phyloP scores from a whole-genome alignment of 345 rosid genomes.

The Ailanthus altissimus region DNA sequence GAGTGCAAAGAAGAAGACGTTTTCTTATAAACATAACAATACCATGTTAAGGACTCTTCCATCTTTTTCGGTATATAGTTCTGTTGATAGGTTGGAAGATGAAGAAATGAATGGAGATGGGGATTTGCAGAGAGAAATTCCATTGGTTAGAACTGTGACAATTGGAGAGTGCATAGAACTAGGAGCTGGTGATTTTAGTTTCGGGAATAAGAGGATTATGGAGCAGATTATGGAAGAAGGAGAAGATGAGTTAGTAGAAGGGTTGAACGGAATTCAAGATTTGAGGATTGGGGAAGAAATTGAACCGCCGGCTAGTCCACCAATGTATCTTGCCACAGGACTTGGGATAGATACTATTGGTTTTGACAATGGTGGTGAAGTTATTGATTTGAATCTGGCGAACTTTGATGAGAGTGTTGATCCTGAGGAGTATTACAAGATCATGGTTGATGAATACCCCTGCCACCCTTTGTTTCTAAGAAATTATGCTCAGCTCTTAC shows the following conservation, averaged over 20 bases:
- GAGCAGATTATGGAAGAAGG: slow-evolving; percentile 45
- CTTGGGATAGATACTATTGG: slow-evolving; percentile 53
- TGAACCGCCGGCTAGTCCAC: slow-evolving; percentile 53
- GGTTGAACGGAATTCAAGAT: slow-evolving; percentile 7
- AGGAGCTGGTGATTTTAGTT: slow-evolving; percentile 50
- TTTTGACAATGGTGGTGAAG: slow-evolving; percentile 30
- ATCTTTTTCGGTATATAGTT: slow-evolving; percentile 52
- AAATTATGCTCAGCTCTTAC: slow-evolving; percentile 71
- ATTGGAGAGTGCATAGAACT: slow-evolving; percentile 42
- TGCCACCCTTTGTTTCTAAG: slow-evolving; percentile 67
- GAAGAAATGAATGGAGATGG: slow-evolving; percentile 5
- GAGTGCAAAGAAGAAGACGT: slow-evolving; percentile 18
- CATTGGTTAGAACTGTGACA: slow-evolving; percentile 45
- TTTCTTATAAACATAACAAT: neutral
- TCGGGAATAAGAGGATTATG: slow-evolving; percentile 35
- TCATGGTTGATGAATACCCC: slow-evolving; percentile 69
- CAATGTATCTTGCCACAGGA: slow-evolving; percentile 70
- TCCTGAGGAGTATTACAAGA: slow-evolving; percentile 51
- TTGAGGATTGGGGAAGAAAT: slow-evolving; percentile 33
- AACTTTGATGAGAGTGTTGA: slow-evolving; percentile 43
- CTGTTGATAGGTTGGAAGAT: slow-evolving; percentile 32
- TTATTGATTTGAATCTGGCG: slow-evolving; percentile 36
- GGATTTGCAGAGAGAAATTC: slow-evolving; percentile 22
- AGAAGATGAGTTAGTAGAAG: slow-evolving; percentile 31
- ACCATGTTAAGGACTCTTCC: slow-evolving; percentile 57